These are phyloP conservation scores for Trichoderma arundinaceum DNA, from an alignment of 2,329 filamentous ascomycete genomes.

Conservation along the genomic window DNA sequence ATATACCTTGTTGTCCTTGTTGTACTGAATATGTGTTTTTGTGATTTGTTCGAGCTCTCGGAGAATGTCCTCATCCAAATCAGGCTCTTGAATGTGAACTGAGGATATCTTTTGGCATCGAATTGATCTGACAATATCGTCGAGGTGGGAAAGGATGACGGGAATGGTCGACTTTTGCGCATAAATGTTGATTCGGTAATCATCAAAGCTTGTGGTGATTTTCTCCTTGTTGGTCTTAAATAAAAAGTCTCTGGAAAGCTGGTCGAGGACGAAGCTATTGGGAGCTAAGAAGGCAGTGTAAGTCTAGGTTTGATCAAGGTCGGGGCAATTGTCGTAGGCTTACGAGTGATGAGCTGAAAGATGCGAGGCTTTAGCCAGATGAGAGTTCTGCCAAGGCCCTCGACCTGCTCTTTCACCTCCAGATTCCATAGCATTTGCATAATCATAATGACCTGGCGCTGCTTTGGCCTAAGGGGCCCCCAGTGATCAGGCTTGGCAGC, in stretches of 20 bases:
- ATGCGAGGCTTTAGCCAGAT: constrained; percentile 49
- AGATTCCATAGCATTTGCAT: constrained; percentile 58
- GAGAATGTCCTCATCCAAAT: constrained; percentile 37
- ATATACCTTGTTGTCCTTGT: constrained; percentile 37
- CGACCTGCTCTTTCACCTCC: constrained; percentile 53
- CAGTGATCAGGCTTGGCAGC: constrained; percentile 40
- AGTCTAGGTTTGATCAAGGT: not conserved
- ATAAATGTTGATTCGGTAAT: constrained; percentile 41
- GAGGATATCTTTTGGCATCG: constrained; percentile 40
- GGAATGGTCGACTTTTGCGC: constrained; percentile 41
- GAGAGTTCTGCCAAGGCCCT: constrained; percentile 49
- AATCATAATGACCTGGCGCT: constrained; percentile 49
- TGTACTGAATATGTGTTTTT: constrained; percentile 40
- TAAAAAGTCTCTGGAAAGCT: constrained; percentile 40
- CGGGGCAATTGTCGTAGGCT: constrained; percentile 35
- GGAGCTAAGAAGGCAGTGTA: not conserved
- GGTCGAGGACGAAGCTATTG: constrained; percentile 28
- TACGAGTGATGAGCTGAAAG: constrained; percentile 55
- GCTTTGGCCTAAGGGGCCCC: constrained; percentile 45
- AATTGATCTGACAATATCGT: constrained; percentile 41
- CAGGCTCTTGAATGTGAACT: constrained; percentile 32
- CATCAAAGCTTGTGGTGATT: constrained; percentile 36
- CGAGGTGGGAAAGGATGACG: constrained; percentile 46
- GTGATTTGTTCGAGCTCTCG: constrained; percentile 44
- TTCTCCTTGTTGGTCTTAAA: constrained; percentile 43